phyloP scores from a whole-genome alignment of 2,329 filamentous ascomycete genomes.

The Sporothrix phasma region DNA sequence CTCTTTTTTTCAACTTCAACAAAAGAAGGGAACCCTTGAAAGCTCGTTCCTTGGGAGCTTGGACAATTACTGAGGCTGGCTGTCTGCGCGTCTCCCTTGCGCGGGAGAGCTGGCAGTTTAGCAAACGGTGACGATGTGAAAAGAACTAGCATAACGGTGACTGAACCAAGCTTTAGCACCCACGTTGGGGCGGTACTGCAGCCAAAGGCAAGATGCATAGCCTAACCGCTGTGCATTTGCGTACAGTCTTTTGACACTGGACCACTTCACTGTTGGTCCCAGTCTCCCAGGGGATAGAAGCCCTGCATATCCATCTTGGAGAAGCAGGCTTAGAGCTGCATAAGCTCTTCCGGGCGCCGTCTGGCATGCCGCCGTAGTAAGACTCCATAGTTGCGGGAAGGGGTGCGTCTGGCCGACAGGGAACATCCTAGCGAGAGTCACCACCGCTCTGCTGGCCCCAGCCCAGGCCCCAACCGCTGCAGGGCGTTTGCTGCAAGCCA shows the following conservation, averaged over 20 bases:
- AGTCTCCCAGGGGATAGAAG: not conserved
- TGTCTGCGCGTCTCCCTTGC: not conserved
- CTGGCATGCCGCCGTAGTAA: too few species aligned
- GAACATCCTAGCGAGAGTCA: not conserved
- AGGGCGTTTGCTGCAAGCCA: not conserved
- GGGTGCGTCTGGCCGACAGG: not conserved
- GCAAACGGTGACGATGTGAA: not conserved
- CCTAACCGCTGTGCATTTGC: slow-evolving; percentile 15
- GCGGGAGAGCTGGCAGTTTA: not conserved
- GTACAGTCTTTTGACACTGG: not conserved
- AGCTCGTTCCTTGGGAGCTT: not conserved
- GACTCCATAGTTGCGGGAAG: not conserved
- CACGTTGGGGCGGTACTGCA: not conserved
- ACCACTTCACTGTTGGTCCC: not conserved
- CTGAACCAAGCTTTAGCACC: not conserved
- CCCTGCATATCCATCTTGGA: slow-evolving; percentile 3
- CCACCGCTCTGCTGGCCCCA: not conserved
- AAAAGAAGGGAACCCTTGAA: not conserved
- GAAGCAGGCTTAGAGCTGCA: not conserved
- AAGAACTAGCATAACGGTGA: too few species aligned
- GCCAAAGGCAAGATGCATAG: slow-evolving; percentile 4
- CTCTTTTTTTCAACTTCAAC: too few species aligned
- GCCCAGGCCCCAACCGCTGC: not conserved
- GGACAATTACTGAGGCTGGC: not conserved
- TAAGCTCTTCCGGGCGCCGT: not conserved